Evolutionary conservation across 2,329 filamentous ascomycete genomes (phyloP).

Genomic region (Apiospora rasikravindrae): DNA sequence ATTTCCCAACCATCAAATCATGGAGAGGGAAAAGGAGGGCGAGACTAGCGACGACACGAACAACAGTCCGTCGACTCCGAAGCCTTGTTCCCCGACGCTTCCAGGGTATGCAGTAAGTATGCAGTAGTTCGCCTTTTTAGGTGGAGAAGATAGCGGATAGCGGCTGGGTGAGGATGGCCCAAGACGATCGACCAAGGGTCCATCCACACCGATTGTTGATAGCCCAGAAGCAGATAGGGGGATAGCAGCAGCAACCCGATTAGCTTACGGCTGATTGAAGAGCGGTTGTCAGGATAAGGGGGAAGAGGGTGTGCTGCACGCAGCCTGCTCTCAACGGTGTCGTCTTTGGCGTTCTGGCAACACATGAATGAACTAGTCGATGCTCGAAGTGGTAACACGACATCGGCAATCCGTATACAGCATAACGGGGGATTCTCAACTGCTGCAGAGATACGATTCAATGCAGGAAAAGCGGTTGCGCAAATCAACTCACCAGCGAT

Average conservation of each 20-base stretch:
- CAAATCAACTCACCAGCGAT: background rate
- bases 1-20: background rate
- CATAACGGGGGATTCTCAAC: background rate
- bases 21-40: background rate
- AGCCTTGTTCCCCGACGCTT: background rate
- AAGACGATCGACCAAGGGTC: constrained; percentile 18
- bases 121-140: background rate
- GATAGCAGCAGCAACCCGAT: background rate
- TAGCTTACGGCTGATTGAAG: background rate
- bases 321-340: background rate
- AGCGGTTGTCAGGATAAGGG: background rate
- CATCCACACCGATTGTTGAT: constrained; percentile 16
- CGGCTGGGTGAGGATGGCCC: background rate
- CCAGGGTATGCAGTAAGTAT: too few relatives aligned
- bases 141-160: background rate
- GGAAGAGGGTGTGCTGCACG: background rate
- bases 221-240: constrained; percentile 7
- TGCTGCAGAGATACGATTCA: background rate
- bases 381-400: background rate
- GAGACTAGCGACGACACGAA: constrained; percentile 5
- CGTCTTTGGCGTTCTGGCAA: background rate
- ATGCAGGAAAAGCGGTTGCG: background rate
- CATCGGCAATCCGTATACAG: background rate
- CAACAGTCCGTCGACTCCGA: background rate
- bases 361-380: background rate